Evolutionary conservation across 768 basidiomycete genomes (phyloP), one percentile per base, ranked within the genome.

Genomic region (Russula sp.): DNA sequence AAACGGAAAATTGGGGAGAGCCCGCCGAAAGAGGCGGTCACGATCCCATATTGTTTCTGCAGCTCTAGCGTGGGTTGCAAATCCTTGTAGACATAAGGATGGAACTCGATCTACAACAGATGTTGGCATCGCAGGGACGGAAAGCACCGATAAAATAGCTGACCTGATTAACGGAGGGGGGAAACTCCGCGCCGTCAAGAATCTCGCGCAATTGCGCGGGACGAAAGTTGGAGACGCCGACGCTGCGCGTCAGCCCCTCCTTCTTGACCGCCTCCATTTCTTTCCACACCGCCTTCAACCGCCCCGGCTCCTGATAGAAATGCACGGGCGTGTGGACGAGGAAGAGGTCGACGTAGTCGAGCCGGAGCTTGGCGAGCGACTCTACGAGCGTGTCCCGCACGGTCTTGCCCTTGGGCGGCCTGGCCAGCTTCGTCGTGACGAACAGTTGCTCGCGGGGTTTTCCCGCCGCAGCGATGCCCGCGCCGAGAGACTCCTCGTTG

Each of bases 201-300:
- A 85, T 71, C 25, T 76, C 72, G 56, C 77, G 71, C 49, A 85
- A 69, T 32, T 80, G 70, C 46, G 72, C 66, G 20, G 75, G 68
- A 18, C 73, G 73, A 69, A 80, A 81, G 72, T 85, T 85, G n/a
- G 80, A 81, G 16, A 85, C 80, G 5, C 84, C 83, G 45, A 81
- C 77, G 54, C 66, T 73, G 66, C 67, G 72, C 22, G 70, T 58
- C 35, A 76, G 67, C 3, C 81, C 81, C 59, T 75, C 74, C 52
- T 71, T 68, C 69, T 78, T 73, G 51, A 77, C 53, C 11, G 69
- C 73, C 62, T 80, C 78, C 69, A 81, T 70, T 46, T 71, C 68
- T 63, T 73, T 73, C 80, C 80, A 81, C 39, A 75, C 69, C n/a
- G 67, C 68, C 59, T 73, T 73, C 56, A 79, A 59, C 25, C 50